phyloP scores from a whole-genome alignment of 2,329 filamentous ascomycete species.

The Aspergillus pseudoviridinutans region DNA sequence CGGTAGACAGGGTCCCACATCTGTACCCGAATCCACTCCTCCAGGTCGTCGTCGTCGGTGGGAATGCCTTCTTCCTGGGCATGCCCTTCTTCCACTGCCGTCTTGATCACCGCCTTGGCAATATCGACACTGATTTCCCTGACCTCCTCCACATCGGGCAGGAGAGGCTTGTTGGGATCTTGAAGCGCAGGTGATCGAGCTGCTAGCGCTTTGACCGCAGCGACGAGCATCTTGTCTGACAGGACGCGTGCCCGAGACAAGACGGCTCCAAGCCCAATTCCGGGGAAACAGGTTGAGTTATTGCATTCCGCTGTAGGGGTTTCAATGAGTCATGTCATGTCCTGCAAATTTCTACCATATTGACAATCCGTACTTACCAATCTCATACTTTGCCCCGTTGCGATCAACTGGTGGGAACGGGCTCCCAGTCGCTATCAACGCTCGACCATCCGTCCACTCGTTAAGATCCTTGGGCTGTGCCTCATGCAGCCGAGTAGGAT shows the following conservation, averaged over 20 bases:
- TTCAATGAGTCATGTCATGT: constrained; percentile 27
- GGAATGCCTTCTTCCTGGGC: constrained; percentile 65
- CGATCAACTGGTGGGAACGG: constrained; percentile 72
- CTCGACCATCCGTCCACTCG: constrained; percentile 72
- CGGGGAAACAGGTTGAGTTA: constrained; percentile 80
- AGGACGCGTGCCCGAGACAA: constrained; percentile 64
- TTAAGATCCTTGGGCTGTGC: constrained; percentile 72
- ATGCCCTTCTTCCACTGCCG: constrained; percentile 66
- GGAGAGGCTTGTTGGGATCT: constrained; percentile 60
- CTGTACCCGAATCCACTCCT: constrained; percentile 39
- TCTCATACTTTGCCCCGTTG: constrained; percentile 51
- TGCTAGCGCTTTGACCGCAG: constrained; percentile 70
- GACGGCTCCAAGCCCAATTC: constrained; percentile 76
- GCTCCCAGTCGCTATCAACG: constrained; percentile 76
- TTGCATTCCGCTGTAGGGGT: constrained; percentile 70
- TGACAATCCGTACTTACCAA: constrained; percentile 38
- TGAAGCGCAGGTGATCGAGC: constrained; percentile 66
- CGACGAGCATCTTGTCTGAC: constrained; percentile 76
- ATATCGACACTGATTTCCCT: constrained; percentile 73
- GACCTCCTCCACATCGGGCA: constrained; percentile 73
- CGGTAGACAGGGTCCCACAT: constrained; percentile 42
- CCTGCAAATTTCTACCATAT: neutral
- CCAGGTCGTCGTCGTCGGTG: constrained; percentile 28
- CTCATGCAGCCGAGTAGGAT: constrained; percentile 80
- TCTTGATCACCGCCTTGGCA: constrained; percentile 68